Evolutionary conservation across 2,329 filamentous ascomycete species (phyloP).

Genomic region (Stachybotrys elegans): DNA sequence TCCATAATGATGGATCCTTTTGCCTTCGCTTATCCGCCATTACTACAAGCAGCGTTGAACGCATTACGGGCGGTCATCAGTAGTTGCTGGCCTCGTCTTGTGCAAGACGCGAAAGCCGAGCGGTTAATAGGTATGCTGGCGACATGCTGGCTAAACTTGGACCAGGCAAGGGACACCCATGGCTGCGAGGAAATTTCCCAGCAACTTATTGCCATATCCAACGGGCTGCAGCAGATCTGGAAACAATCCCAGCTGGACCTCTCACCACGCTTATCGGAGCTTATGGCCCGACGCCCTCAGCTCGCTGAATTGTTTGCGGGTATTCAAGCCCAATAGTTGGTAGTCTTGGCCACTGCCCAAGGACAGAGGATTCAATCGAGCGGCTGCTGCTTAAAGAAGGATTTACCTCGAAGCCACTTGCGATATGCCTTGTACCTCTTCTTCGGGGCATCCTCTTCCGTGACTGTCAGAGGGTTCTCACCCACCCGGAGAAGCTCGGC

Average conservation of each 20-base stretch:
- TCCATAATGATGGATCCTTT: constrained; percentile 66
- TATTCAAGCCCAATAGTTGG: too few species aligned
- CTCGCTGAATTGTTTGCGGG: constrained; percentile 23
- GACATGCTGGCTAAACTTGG: constrained; percentile 57
- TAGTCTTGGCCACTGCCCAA: too few species aligned
- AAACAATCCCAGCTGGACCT: constrained; percentile 7
- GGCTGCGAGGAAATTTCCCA: not conserved
- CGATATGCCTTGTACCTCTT: constrained; percentile 95
- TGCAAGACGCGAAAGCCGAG: constrained; percentile 46
- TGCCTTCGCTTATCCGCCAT: constrained; percentile 44
- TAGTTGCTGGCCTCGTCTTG: constrained; percentile 66
- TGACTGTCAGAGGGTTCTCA: constrained; percentile 82
- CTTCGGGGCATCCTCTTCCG: constrained; percentile 79
- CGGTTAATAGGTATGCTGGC: constrained; percentile 59
- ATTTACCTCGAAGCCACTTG: constrained; percentile 93
- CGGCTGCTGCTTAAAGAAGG: constrained; percentile 87
- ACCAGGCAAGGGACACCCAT: constrained; percentile 9
- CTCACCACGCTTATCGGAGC: constrained; percentile 11
- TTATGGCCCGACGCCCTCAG: constrained; percentile 18
- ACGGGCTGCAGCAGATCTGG: constrained; percentile 18
- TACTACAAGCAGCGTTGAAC: constrained; percentile 47
- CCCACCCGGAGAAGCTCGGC: constrained; percentile 69
- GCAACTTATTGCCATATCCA: not conserved
- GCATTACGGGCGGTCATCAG: constrained; percentile 54
- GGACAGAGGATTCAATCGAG: constrained; percentile 43